Conservation (phyloP, 1,284 basidiomycete species). For the Ganoderma multipileum region DNA sequence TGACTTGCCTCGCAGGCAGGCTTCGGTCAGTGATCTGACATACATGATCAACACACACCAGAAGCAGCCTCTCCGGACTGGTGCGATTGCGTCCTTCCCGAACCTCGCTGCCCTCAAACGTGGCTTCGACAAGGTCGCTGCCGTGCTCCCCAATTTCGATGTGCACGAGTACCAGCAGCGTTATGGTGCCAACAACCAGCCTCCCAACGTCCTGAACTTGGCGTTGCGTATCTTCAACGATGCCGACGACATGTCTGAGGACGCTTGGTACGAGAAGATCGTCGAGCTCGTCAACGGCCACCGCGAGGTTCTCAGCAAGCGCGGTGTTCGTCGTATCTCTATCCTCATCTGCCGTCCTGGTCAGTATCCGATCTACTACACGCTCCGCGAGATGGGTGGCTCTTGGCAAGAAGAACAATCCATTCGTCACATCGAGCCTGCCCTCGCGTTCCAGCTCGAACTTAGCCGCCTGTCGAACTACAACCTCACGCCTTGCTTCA, state of each 20-base stretch:
- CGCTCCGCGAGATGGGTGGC: conserved; percentile 80
- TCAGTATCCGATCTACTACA: conserved; percentile 95
- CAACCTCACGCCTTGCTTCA: conserved; percentile 92
- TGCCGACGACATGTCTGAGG: conserved; percentile 80
- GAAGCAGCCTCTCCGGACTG: conserved; percentile 86
- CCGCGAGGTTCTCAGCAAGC: conserved; percentile 66
- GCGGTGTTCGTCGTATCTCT: conserved; percentile 92
- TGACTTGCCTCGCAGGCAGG: conserved; percentile 63
- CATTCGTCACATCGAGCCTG: conserved; percentile 98
- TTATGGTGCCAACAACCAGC: conserved; percentile 74
- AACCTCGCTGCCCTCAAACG: conserved; percentile 73
- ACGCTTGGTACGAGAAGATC: conserved; percentile 81
- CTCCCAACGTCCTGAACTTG: conserved; percentile 94
- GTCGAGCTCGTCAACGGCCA: conserved; percentile 79
- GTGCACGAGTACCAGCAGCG: conserved; percentile 74
- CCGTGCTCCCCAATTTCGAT: conserved; percentile 77
- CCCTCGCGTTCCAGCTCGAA: conserved; percentile 98
- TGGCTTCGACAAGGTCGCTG: conserved; percentile 78
- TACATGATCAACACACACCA: conserved; percentile 88
- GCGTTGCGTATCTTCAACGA: conserved; percentile 87
- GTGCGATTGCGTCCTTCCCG: conserved; percentile 90
- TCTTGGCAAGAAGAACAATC: conserved; percentile 94
- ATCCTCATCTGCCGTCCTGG: conserved; percentile 92
- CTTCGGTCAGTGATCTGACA: conserved; percentile 92
- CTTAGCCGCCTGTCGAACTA: conserved; percentile 96